phyloP scores from a whole-genome alignment of 306 rosid species.

The Prunus mira region DNA sequence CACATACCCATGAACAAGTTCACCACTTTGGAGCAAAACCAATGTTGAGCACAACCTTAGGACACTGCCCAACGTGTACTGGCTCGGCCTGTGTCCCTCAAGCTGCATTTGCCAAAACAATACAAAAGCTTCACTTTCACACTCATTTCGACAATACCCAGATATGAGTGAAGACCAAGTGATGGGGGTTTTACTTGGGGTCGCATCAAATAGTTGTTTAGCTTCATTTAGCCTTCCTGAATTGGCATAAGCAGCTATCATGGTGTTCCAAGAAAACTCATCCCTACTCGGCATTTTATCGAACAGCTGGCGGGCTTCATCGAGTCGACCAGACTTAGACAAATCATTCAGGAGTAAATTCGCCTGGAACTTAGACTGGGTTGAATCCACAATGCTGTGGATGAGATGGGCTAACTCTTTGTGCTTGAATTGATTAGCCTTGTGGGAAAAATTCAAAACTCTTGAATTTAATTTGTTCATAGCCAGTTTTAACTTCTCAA shows the following conservation, averaged over 20 bases:
- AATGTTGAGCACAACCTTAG: slow-evolving; percentile 61
- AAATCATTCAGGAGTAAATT: slow-evolving; percentile 48
- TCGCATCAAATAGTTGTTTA: slow-evolving; percentile 49
- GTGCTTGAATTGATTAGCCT: slow-evolving; percentile 22
- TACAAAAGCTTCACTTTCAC: slow-evolving; percentile 55
- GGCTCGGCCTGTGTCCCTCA: slow-evolving; percentile 64
- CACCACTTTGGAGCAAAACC: slow-evolving; percentile 60
- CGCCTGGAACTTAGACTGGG: slow-evolving; percentile 32
- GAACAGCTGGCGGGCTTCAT: slow-evolving; percentile 72
- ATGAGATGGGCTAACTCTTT: slow-evolving; percentile 12
- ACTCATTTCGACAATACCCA: slow-evolving; percentile 59
- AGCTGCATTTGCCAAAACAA: slow-evolving; percentile 61
- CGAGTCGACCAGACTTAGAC: slow-evolving; percentile 47
- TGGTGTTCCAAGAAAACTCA: slow-evolving; percentile 75
- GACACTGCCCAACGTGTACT: slow-evolving; percentile 68
- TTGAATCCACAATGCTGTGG: slow-evolving; percentile 18
- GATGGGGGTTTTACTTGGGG: slow-evolving; percentile 44
- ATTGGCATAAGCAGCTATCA: slow-evolving; percentile 66
- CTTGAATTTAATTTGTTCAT: slow-evolving; percentile 43
- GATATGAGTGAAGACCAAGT: slow-evolving; percentile 85
- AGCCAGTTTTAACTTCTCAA: slow-evolving; percentile 10
- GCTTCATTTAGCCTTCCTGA: slow-evolving; percentile 64
- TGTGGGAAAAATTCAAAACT: slow-evolving; percentile 12
- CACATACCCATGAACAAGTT: slow-evolving; percentile 66
- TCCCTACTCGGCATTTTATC: slow-evolving; percentile 64